Percentiles rank a stretch among this genome's conserved stretches.
Evolutionary conservation across 192 early-diverging fungal species (phyloP).

Genomic region (Phlyctochytrium arcticum): DNA sequence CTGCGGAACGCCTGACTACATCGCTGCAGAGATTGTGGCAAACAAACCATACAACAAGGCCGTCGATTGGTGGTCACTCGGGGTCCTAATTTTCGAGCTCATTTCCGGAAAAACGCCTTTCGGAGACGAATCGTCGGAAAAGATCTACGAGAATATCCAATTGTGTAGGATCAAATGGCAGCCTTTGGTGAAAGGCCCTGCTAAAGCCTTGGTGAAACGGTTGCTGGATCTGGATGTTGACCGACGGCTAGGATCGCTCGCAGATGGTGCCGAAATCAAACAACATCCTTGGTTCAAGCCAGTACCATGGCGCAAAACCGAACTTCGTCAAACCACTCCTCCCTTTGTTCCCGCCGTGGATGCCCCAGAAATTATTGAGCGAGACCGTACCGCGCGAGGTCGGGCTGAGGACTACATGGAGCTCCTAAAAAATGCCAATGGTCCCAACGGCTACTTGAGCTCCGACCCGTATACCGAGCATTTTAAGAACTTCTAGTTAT

Average conservation of each 20-base stretch:
- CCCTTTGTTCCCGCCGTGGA: slow-evolving; percentile 42
- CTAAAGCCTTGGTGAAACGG: slow-evolving; percentile 26
- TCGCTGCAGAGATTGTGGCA: slow-evolving; percentile 85
- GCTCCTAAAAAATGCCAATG: slow-evolving; percentile 19
- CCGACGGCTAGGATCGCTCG: slow-evolving; percentile 30
- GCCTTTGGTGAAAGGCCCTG: slow-evolving; percentile 31
- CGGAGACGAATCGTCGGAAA: slow-evolving; percentile 73
- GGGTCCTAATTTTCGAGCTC: slow-evolving; percentile 85
- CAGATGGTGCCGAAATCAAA: slow-evolving; percentile 54
- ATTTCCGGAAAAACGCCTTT: slow-evolving; percentile 66
- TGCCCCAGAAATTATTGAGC: slow-evolving; percentile 42
- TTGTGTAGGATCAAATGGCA: slow-evolving; percentile 45
- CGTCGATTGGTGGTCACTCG: slow-evolving; percentile 99
- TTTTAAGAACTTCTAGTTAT: slow-evolving; percentile 36
- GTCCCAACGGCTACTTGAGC: slow-evolving; percentile 2
- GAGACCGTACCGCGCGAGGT: slow-evolving; percentile 30
- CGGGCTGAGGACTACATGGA: slow-evolving; percentile 32
- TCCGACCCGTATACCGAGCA: slow-evolving; percentile 24
- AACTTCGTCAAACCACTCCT: slow-evolving; percentile 34
- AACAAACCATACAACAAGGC: slow-evolving; percentile 87
- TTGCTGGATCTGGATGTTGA: slow-evolving; percentile 41
- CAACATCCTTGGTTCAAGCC: slow-evolving; percentile 64
- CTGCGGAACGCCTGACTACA: slow-evolving; percentile 98
- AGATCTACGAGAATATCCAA: slow-evolving; percentile 51
- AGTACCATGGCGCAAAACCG: slow-evolving; percentile 53